These are phyloP conservation scores for Cladosporium austrohemisphaericum DNA, from an alignment of 2,329 filamentous ascomycete species.

Conservation along the genomic window DNA sequence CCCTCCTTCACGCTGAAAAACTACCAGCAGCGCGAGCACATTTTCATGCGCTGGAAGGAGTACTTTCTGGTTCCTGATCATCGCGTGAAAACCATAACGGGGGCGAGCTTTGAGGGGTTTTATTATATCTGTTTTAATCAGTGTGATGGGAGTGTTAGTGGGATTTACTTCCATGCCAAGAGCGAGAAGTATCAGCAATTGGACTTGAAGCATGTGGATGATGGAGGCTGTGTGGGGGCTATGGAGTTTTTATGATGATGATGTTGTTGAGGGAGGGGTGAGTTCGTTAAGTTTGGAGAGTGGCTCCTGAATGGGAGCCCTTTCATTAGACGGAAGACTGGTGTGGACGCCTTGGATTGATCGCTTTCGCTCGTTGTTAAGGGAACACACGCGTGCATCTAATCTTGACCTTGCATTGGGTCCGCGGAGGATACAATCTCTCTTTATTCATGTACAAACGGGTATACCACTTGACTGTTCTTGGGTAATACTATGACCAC, in stretches of 20 bases:
- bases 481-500: no score
- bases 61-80: slow-evolving; percentile 96
- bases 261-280: no score
- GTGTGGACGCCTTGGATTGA: no score
- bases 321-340: no score
- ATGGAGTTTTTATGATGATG: slow-evolving; percentile 75
- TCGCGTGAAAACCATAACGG: slow-evolving; percentile 81
- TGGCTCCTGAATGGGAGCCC: no score
- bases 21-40: slow-evolving; percentile 73
- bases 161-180: slow-evolving; percentile 97
- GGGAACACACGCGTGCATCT: no score
- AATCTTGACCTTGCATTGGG: no score
- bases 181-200: slow-evolving; percentile 98
- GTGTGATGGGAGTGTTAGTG: slow-evolving; percentile 75
- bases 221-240: slow-evolving; percentile 76
- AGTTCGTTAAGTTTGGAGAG: no score
- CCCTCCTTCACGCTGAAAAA: slow-evolving; percentile 62
- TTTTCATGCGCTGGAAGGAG: slow-evolving; percentile 99
- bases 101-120: slow-evolving; percentile 96
- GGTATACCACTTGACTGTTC: no score
- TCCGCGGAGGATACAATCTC: no score
- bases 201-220: slow-evolving; percentile 81
- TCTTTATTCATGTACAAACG: no score
- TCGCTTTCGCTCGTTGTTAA: no score
- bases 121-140: slow-evolving; percentile 99